Conservation (phyloP, 2,329 filamentous ascomycete species). For the Huntiella decipiens region DNA sequence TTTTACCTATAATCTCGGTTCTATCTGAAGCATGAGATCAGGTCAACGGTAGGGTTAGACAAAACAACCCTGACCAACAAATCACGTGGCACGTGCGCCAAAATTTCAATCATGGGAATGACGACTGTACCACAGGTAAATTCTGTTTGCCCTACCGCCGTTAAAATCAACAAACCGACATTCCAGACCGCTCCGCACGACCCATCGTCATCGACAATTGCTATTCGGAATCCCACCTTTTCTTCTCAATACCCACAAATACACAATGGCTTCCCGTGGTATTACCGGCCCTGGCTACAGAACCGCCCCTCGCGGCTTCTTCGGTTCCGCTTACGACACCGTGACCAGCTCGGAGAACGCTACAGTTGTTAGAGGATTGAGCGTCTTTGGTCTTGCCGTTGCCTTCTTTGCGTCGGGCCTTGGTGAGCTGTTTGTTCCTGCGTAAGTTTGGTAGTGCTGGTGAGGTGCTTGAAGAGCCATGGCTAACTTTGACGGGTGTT, state of each 20-base stretch:
- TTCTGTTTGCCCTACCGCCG: too few relatives aligned
- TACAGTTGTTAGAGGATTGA: constrained; percentile 46
- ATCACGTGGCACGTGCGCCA: too few relatives aligned
- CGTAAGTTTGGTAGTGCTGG: constrained; percentile 23
- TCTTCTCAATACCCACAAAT: neutral
- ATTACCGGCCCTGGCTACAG: constrained; percentile 11
- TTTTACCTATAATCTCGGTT: too few relatives aligned
- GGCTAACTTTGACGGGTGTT: neutral
- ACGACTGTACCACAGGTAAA: too few relatives aligned
- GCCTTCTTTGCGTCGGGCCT: constrained; percentile 41
- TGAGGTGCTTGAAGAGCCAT: neutral
- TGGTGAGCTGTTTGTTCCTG: constrained; percentile 46
- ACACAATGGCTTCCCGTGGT: constrained; percentile 9
- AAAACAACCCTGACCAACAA: too few relatives aligned
- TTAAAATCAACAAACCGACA: too few relatives aligned
- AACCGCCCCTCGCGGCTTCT: constrained; percentile 23
- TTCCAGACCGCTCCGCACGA: too few relatives aligned
- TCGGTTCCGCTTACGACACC: constrained; percentile 39
- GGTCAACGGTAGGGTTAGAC: too few relatives aligned
- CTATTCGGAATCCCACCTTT: neutral
- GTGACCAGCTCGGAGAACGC: constrained; percentile 50
- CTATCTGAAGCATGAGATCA: too few relatives aligned
- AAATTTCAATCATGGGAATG: too few relatives aligned
- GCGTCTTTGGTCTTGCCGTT: constrained; percentile 47
- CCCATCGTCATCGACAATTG: neutral